phyloP scores from a whole-genome alignment of 345 rosid species.

The Heritiera littoralis region DNA sequence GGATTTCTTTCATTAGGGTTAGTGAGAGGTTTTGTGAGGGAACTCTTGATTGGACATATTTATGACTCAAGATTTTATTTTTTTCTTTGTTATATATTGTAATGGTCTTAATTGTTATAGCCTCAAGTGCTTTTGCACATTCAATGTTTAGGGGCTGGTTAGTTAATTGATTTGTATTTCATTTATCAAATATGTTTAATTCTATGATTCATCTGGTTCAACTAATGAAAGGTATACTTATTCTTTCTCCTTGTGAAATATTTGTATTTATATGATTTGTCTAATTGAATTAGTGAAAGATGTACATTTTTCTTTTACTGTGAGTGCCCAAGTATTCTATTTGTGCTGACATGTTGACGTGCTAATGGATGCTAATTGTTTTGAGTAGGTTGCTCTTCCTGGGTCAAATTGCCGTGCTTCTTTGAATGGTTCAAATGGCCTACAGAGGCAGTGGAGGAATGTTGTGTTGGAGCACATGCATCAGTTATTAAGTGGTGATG shows the following conservation, averaged over 20 bases:
- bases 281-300: neutral
- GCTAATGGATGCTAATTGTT: slow-evolving; percentile 20
- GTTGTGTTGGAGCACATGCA: slow-evolving; percentile 47
- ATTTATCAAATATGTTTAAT: neutral
- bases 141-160: neutral
- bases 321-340: neutral
- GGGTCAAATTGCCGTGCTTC: slow-evolving; percentile 18
- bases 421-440: slow-evolving; percentile 28
- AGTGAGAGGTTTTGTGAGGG: neutral
- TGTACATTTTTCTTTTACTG: neutral
- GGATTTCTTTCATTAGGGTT: neutral
- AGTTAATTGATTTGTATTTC: neutral
- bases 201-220: neutral
- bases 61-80: neutral
- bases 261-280: neutral
- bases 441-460: slow-evolving; percentile 40
- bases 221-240: neutral
- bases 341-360: slow-evolving; percentile 10
- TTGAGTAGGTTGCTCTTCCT: slow-evolving; percentile 22
- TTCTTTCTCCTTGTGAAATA: neutral
- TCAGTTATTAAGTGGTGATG: slow-evolving; percentile 44
- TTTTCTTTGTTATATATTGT: neutral
- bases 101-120: neutral
- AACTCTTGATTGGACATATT: neutral
- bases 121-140: neutral